phyloP scores from a whole-genome alignment of 1,284 basidiomycete species.

The Stygiomarasmius scandens region DNA sequence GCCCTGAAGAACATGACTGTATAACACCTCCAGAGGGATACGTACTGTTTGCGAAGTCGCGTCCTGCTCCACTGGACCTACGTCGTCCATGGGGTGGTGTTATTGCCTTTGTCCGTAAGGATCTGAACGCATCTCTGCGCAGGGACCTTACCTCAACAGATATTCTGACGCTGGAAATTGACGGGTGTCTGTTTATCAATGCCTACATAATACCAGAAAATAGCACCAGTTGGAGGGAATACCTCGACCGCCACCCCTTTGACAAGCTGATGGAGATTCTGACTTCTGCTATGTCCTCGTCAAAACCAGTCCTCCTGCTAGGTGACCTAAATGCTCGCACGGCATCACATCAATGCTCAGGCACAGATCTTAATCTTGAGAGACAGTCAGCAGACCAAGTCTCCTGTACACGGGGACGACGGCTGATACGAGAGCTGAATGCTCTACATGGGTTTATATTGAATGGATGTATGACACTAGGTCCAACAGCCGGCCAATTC shows the following conservation, averaged over 20 bases:
- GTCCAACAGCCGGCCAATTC: too few relatives aligned
- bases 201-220: slow-evolving; percentile 7
- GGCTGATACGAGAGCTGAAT: too few relatives aligned
- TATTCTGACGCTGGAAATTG: not conserved
- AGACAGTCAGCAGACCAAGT: too few relatives aligned
- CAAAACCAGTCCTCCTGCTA: not conserved
- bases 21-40: slow-evolving; percentile 4
- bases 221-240: not conserved
- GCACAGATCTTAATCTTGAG: too few relatives aligned
- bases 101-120: not conserved
- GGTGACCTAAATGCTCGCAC: not conserved
- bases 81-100: slow-evolving; percentile 8
- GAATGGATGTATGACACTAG: too few relatives aligned
- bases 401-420: too few relatives aligned
- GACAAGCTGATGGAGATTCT: not conserved
- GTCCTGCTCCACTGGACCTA: not conserved
- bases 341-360: not conserved
- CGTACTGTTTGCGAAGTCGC: not conserved
- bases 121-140: not conserved
- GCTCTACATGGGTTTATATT: too few relatives aligned
- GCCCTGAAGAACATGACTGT: slow-evolving; percentile 13
- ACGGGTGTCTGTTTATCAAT: not conserved
- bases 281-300: not conserved
- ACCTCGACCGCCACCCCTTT: not conserved
- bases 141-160: not conserved